Evolutionary conservation across 106 monocot genomes (phyloP), one percentile per base, ranked within the genome.

Genomic region (Dioscorea zingiberensis): DNA sequence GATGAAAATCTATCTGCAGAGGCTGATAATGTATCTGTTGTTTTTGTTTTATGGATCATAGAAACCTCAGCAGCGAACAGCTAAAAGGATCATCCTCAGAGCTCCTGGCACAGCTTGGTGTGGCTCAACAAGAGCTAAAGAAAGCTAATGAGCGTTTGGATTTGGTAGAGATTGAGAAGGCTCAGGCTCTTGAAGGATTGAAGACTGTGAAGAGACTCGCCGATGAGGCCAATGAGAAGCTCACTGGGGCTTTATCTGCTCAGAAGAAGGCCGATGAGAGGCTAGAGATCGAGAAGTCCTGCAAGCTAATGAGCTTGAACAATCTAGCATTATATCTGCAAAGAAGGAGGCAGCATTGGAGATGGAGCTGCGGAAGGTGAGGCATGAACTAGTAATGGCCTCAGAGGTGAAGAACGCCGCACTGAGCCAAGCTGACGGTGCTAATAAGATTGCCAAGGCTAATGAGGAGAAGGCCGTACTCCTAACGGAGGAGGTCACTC

Each of bases 231-330:
- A 76, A 78, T 63, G 90, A 77, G 55, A 82, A 88, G 83, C 83
- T 95, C 44, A 69, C 75, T 27, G 92, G 86, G n/a, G 88, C 97
- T 27, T 30, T 83, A 60, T 69, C 73, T 71, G 85, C 94, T 3
- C 74, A 79, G 73, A 83, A 71, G 58, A 59, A 59, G 44, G 91
- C 94, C 0, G 78, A 95, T 48, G 91, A 95, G 54, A 72, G 63
- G 13, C 76, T 73, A 0, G 91, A 95, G 74, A 78, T 83, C 18
- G 91, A 85, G 65, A 98, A 89, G 56, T 86, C 93, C 72, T 47
- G 89, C 57, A n/a, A n/a, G 84, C 81, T 4, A 79, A 71, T 55
- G 97, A 98, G 70, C 55, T 98, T 62, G 97, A 98, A 72, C 88
- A 89, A 63, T 71, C 80, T 0, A 65, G 72, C 29, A 85, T 88